Evolutionary conservation across 1,284 basidiomycete species (phyloP).

Genomic region (Garcileccinum viscosum): DNA sequence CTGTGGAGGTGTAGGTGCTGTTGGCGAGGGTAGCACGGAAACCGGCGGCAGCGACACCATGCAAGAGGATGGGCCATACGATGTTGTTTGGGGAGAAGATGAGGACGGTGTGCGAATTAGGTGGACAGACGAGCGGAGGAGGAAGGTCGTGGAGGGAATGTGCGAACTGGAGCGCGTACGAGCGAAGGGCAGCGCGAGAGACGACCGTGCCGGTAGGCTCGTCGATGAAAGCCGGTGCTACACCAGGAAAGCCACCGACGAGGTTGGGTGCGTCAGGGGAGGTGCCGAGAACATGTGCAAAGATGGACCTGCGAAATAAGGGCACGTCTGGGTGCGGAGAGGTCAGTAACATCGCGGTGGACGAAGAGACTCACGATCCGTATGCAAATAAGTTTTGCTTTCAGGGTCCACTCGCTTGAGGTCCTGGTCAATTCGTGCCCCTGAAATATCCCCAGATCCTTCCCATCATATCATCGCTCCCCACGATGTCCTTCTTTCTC

Average conservation of each 20-base stretch:
- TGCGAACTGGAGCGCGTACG: slow-evolving; percentile 49
- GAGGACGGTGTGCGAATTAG: slow-evolving; percentile 49
- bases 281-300: slow-evolving; percentile 56
- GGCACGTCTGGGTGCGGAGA: slow-evolving; percentile 36
- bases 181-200: slow-evolving; percentile 60
- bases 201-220: slow-evolving; percentile 62
- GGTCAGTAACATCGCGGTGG: slow-evolving; percentile 30
- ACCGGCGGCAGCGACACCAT: slow-evolving; percentile 62
- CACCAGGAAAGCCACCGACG: slow-evolving; percentile 50
- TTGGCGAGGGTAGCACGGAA: slow-evolving; percentile 55
- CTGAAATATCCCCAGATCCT: not conserved
- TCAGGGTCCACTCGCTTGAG: too few relatives aligned
- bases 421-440: too few relatives aligned
- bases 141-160: slow-evolving; percentile 51
- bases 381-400: too few relatives aligned
- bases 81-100: slow-evolving; percentile 69
- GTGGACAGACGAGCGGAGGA: slow-evolving; percentile 30
- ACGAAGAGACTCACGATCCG: too few relatives aligned
- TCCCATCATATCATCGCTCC: not conserved
- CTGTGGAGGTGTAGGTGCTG: slow-evolving; percentile 49
- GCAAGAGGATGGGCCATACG: slow-evolving; percentile 65
- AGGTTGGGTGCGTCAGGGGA: slow-evolving; percentile 33
- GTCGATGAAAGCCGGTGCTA: slow-evolving; percentile 69
- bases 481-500: slow-evolving; percentile 64
- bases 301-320: slow-evolving; percentile 51